A percentile compares a stretch with the other conserved stretches of the same genome.
These are phyloP conservation scores for Ensete glaucum DNA, from an alignment of 176 grass and related monocot species.

Conservation along the genomic window DNA sequence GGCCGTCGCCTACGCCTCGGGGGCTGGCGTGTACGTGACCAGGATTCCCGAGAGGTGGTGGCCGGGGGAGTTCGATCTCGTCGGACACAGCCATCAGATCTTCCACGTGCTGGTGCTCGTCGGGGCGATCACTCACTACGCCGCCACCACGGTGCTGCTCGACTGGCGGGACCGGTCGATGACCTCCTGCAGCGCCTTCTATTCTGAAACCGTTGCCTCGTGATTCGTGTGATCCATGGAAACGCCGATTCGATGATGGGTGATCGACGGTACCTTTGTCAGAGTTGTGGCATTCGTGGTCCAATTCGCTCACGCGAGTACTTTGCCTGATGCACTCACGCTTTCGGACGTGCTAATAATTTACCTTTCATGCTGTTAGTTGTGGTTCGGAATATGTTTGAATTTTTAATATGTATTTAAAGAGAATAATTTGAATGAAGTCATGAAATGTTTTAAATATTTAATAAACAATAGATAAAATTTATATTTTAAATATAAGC, in stretches of 20 bases:
- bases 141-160: conserved; percentile 62
- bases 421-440: too few species aligned
- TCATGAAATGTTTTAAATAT: too few species aligned
- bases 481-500: too few species aligned
- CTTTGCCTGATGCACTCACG: too few species aligned
- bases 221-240: background rate
- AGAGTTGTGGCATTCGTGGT: too few species aligned
- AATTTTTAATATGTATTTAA: too few species aligned
- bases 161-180: conserved; percentile 28
- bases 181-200: conserved; percentile 4
- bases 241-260: background rate
- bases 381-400: too few species aligned
- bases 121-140: conserved; percentile 83
- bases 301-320: too few species aligned
- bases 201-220: background rate
- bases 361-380: too few species aligned
- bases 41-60: conserved; percentile 78
- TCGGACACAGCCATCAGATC: conserved; percentile 89
- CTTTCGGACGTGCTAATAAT: too few species aligned
- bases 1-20: conserved; percentile 48
- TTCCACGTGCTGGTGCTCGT: conserved; percentile 80
- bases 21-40: conserved; percentile 57
- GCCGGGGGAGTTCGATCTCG: conserved; percentile 63
- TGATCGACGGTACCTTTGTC: background rate
- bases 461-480: too few species aligned